Conservation (phyloP, 2,329 filamentous ascomycete species). For the Aspergillus awamori region DNA sequence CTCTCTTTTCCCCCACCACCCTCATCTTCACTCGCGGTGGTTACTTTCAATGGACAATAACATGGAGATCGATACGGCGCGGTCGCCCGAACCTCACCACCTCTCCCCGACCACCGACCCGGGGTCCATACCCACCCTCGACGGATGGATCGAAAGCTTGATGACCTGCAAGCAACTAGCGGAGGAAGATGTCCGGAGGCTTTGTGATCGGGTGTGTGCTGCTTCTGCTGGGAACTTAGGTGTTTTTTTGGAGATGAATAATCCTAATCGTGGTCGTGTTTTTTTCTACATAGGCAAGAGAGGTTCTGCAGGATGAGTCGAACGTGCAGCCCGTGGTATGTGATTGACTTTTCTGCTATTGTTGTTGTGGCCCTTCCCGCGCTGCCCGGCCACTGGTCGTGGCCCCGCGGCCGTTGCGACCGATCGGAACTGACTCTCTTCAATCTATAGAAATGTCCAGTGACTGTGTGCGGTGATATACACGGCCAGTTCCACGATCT, state of each 20-base stretch:
- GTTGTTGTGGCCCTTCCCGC: conserved; percentile 24
- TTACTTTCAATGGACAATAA: conserved; percentile 79
- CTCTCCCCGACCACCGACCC: conserved; percentile 78
- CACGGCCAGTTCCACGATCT: conserved; percentile 98
- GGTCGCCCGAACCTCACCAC: conserved; percentile 76
- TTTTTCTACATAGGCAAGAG: conserved; percentile 68
- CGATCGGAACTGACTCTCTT: conserved; percentile 24
- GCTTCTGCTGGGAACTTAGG: conserved; percentile 8
- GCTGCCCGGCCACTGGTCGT: conserved; percentile 10
- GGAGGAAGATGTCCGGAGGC: conserved; percentile 89
- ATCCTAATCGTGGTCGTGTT: conserved; percentile 20
- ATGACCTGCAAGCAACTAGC: conserved; percentile 98
- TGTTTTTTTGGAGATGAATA: background rate
- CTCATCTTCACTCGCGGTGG: conserved; percentile 9
- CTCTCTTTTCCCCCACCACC: conserved; percentile 2
- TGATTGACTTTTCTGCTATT: conserved; percentile 21
- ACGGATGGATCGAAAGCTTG: conserved; percentile 97
- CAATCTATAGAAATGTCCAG: conserved; percentile 81
- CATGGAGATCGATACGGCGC: conserved; percentile 93
- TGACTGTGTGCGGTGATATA: conserved; percentile 98
- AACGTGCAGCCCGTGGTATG: conserved; percentile 98
- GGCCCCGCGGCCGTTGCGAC: conserved; percentile 11
- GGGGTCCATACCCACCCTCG: conserved; percentile 85
- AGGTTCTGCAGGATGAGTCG: conserved; percentile 95
- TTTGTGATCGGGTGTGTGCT: conserved; percentile 88